Percentiles rank a stretch among this genome's conserved stretches.
Conservation (phyloP, 2,329 filamentous ascomycete species). For the Lomentospora prolificans region DNA sequence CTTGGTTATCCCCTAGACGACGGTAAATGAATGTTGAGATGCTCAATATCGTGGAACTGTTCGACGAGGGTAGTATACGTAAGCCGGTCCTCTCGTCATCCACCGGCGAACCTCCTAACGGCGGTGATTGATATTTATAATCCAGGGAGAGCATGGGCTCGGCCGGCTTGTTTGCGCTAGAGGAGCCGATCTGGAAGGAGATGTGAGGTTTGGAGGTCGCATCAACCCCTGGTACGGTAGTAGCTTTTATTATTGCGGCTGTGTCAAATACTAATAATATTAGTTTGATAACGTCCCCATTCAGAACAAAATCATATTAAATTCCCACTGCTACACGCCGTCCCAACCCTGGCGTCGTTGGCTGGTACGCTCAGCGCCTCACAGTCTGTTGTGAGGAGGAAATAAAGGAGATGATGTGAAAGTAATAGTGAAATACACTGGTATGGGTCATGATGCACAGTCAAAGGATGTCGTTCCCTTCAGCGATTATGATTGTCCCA, state of each 20-base stretch:
- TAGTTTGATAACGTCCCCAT: background rate
- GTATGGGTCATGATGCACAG: background rate
- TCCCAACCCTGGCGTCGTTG: too few relatives aligned
- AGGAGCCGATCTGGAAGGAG: background rate
- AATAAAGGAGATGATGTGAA: too few relatives aligned
- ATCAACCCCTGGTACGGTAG: background rate
- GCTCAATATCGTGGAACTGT: background rate
- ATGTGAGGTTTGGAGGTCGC: background rate
- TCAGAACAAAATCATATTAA: background rate
- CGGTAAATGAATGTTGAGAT: background rate
- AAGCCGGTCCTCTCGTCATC: background rate
- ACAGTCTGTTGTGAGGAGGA: too few relatives aligned
- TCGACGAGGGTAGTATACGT: background rate
- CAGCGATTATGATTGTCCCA: background rate
- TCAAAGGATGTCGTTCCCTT: background rate
- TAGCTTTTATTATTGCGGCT: background rate
- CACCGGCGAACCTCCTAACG: background rate
- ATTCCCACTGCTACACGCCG: too few relatives aligned
- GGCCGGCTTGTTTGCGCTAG: too few relatives aligned
- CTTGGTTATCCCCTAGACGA: background rate
- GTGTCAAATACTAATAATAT: background rate
- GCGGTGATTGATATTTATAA: too few relatives aligned
- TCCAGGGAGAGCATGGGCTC: background rate
- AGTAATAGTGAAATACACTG: too few relatives aligned
- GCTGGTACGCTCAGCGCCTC: too few relatives aligned